Base-by-base conservation (phyloP, 768 basidiomycete genomes). In the Suillus placidus region DNA sequence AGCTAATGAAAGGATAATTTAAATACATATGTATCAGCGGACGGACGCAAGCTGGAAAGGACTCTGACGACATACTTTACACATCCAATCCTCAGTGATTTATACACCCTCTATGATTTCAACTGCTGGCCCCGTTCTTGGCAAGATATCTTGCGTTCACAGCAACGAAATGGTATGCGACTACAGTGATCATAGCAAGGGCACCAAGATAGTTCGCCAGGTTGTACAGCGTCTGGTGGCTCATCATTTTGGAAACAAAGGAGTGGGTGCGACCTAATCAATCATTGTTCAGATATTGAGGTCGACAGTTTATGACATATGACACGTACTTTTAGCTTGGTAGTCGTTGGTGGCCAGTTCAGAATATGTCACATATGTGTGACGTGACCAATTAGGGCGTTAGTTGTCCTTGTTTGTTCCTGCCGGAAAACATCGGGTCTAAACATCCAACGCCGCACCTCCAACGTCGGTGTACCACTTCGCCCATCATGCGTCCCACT, bases 111-210 rank as follows among this genome's bases (percentile, higher is more conserved):
- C 20, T 32, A 26, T 42, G 14, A 18, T 38, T 57, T 45, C n/a
- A 61, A 35, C 34, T 49, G 63, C 67, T 67, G 49, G 69, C 68
- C 66, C 71, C 63, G 56, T 73, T 67, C 67, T 68, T 66, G 76
- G 75, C 74, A 74, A 84, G 67, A 67, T 82, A 72, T 26, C 84
- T 84, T 47, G 88, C 87, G 71, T 96, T 96, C 67, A 97, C 93
- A 40, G 93, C 90, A 60, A 98, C 81, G 71, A 97, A 87, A 80
- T 98, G 96, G 78, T 96, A 97, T 56, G 87, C 85, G 62, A 98
- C 89, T 63, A 95, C 90, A 6, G 92, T 88, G 69, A 94, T 72
- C 90, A 98, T 94, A 35, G 96, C 92, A 61, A 93, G 81, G 43
- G 89, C 82, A 43, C 95, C 95, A 20, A 96, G 87, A 35, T 87